Percentiles rank a stretch among this genome's conserved stretches.
Evolutionary conservation across 2,329 filamentous ascomycete species (phyloP).

Genomic region (Ceratocystis cubensis): DNA sequence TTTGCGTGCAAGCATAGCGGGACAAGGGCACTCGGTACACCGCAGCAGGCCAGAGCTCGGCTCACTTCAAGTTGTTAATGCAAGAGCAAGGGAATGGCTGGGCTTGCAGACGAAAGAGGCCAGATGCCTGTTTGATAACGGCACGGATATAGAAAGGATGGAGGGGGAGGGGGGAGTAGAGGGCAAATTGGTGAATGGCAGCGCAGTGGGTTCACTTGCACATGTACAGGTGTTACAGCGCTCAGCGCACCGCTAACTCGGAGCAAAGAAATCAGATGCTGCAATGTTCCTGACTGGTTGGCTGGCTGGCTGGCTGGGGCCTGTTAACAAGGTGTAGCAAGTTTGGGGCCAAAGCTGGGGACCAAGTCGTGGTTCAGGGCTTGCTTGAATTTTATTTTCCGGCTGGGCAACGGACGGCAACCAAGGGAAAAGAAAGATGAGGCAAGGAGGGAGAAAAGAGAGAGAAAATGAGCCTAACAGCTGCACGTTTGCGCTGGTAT

Average conservation of each 20-base stretch:
- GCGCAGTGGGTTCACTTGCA: too few relatives aligned
- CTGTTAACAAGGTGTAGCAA: not conserved
- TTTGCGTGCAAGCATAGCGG: not conserved
- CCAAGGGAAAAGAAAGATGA: not conserved
- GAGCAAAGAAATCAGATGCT: too few relatives aligned
- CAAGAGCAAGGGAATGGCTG: not conserved
- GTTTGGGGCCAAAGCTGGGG: not conserved
- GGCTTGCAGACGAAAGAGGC: not conserved
- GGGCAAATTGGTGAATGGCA: not conserved
- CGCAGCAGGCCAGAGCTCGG: not conserved
- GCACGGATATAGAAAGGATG: slow-evolving; percentile 2
- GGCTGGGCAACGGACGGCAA: not conserved
- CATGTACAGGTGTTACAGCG: too few relatives aligned
- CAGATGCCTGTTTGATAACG: not conserved
- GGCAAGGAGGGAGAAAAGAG: not conserved
- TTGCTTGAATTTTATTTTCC: not conserved
- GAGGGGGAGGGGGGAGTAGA: not conserved
- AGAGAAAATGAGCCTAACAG: not conserved
- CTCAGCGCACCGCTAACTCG: too few relatives aligned
- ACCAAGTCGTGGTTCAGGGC: not conserved
- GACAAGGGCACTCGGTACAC: not conserved
- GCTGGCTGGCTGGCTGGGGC: not conserved
- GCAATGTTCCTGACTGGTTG: not conserved
- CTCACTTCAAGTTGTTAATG: not conserved
- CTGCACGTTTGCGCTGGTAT: not conserved